Base-by-base conservation (phyloP, 192 early-diverging fungal genomes). In the Backusella westeae region DNA sequence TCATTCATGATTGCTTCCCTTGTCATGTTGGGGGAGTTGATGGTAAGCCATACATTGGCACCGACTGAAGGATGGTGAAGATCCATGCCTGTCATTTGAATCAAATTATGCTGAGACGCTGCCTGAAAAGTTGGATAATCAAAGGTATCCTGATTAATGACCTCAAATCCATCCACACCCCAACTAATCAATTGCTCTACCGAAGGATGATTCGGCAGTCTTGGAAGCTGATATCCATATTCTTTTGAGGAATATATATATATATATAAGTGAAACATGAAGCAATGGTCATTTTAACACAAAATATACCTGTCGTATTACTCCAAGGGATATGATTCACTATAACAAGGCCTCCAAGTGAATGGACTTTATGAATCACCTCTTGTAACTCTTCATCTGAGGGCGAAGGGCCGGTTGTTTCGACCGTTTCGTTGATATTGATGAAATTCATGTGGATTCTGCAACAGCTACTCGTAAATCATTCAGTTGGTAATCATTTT, bases 251-350 rank as follows among this genome's bases (percentile, higher is more conserved):
- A 23, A 17, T 19, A 21, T 17, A 23, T 23, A 0, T 23, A 0
- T 23, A 23, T 23, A 3, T 32, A 34, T 23, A 34, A 56, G 39
- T 56, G 12, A 71, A 56, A 26, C 53, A 56, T 56, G 53, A 56
- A 56, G 23, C 21, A 56, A 32, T 32, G 32, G 32, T 2, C 32
- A 32, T 32, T 32, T 21, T 8, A 1, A 12, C 21, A 56, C 6
- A 56, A 9, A 36, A 34, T 34, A 38, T 80, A 87, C 87, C 83
- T 39, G 89, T 91, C 2, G 83, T 81, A 77, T 91, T 92, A 70
- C 89, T 90, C 92, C 92, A 94, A 0, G 92, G 92, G 66, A 94
- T 91, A 75, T 94, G 92, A 80, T 94, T 94, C 3, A 92, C 90
- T 67, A 92, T 90, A 0, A 90, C 92, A 23, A 94, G 71, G 0